These are phyloP conservation scores for Fagus crenata DNA, from an alignment of 306 rosid species.

Conservation along the genomic window DNA sequence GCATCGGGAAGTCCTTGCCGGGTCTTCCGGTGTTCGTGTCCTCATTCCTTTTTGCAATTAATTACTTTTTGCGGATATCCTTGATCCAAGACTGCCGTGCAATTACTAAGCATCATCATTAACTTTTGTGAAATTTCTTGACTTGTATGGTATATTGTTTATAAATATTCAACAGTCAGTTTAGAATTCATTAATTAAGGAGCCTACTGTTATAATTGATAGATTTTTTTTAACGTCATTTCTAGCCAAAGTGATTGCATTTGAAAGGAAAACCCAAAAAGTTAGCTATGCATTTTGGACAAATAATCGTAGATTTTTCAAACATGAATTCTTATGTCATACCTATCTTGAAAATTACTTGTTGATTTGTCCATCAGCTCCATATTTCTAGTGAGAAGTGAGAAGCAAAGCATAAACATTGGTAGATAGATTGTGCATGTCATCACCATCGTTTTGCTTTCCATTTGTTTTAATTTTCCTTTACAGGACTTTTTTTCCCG, in stretches of 20 bases:
- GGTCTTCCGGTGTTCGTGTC: no score
- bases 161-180: no score
- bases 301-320: background rate
- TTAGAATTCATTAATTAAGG: no score
- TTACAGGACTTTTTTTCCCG: background rate
- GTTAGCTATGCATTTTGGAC: background rate
- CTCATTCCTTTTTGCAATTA: no score
- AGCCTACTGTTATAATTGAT: background rate
- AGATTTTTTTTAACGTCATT: background rate
- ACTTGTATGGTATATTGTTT: no score
- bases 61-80: no score
- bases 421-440: background rate
- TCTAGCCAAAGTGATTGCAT: background rate
- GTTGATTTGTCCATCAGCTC: background rate
- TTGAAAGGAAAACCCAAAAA: conserved; percentile 7
- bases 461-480: background rate
- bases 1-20: no score
- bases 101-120: no score
- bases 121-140: background rate
- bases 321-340: background rate
- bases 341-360: background rate
- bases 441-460: background rate
- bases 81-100: no score
- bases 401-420: background rate
- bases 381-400: background rate